Evolutionary conservation across 2,329 filamentous ascomycete species (phyloP), one percentile per base, ranked within the genome.

Genomic region (Thermothelomyces thermophilus): DNA sequence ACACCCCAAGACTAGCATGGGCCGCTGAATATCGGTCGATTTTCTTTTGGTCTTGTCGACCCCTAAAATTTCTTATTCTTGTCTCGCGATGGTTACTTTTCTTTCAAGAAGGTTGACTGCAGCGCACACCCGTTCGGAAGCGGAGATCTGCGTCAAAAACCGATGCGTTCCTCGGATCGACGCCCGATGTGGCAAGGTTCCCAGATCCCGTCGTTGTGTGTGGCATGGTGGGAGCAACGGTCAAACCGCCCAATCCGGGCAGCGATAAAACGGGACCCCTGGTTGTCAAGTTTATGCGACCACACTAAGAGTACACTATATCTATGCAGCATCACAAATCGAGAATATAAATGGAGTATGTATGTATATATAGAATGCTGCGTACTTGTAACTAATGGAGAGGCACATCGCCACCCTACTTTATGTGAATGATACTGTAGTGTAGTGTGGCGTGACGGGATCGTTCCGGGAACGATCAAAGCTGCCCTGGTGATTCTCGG

Each of bases 121-220:
- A n/a, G n/a, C n/a, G 16, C 17, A 36, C 19, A 33, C 22, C 19
- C 17, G 41, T 10, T 20, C 11, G 14, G 4, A 30, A n/a, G 43
- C 13, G 17, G 5, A 7, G 44, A 51, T 43, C 39, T 28, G 44
- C n/a, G 24, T 10, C n/a, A 11, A 7, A 11, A 31, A 19, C 20
- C 19, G 10, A 28, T n/a, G n/a, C n/a, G 17, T 5, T 28, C 6
- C 3, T n/a, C 39, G 33, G 39, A 52, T 52, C 41, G 30, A 24
- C 43, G 33, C 40, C 50, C 45, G 45, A 52, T 52, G 45, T 45
- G 45, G 50, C 45, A 45, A 52, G 14, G 36, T 17, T 41, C 35
- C n/a, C 16, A 44, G 50, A 48, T 48, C 50, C 28, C 35, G 17
- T 11, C 4, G 24, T 14, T 14, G 22, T 31, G 48, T 17, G 41